Evolutionary conservation across 768 basidiomycete genomes (phyloP), one percentile per base, ranked within the genome.

Genomic region (Boletus coccyginus): DNA sequence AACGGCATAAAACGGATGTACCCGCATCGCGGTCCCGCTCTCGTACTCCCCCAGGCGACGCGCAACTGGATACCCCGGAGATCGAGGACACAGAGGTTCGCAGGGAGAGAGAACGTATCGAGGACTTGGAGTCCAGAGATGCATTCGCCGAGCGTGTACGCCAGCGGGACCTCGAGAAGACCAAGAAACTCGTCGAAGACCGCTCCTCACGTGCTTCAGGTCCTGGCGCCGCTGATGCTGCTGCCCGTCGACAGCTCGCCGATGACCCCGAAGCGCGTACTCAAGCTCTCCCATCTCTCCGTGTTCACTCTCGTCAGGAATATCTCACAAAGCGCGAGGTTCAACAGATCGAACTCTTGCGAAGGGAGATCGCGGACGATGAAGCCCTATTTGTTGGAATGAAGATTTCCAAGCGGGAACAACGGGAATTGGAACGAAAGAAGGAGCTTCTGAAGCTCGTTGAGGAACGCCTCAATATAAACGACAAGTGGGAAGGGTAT

Each of bases 401-500:
- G 88, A 92, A 85, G 71, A 76, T 97, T 53, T 90, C 95, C 17
- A 92, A 86, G 71, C 78, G 85, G 45, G 97, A 98, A 69, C 77
- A 79, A 59, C 77, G 74, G 33, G 92, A 93, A n/a, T 74, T 94
- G 50, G 92, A 93, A 17, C 78, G 84, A 59, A 98, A 98, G 78
- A 97, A 95, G 74, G 92, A 97, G 63, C 78, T 98, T 9, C 76
- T 99, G 7, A 81, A 83, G 52, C 81, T 98, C 44, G 96, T 96
- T 52, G 96, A 99, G 73, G 95, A 95, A 69, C 85, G 96, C 31
- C 78, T 96, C 59, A 88, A 87, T 67, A 97, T 99, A 54, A 90
- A 93, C 71, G 97, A 99, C 76, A 93, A 91, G 59, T 92, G 81
- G 74, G 97, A 99, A 58, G 96, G 96, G 9, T 99, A 99, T 69